These are phyloP conservation scores for Porcisia hertigi DNA, from an alignment of 208 protist species.

Conservation along the genomic window DNA sequence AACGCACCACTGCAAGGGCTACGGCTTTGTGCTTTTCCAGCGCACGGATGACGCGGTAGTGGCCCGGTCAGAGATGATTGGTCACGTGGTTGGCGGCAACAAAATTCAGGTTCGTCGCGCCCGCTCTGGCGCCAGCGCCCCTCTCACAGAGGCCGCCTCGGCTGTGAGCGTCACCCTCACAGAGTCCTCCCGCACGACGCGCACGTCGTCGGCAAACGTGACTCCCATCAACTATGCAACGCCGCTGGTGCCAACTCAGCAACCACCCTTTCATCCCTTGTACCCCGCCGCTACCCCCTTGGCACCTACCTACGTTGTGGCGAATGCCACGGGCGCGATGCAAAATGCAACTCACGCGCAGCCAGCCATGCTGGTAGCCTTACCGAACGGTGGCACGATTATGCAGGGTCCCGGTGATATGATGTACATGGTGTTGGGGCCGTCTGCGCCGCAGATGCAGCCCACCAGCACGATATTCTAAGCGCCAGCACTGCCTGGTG, in stretches of 20 bases:
- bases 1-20: constrained; percentile 63
- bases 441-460: constrained; percentile 24
- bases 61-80: constrained; percentile 63
- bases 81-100: constrained; percentile 53
- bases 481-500: neutral
- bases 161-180: neutral
- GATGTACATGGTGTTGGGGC: constrained; percentile 28
- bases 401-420: constrained; percentile 19
- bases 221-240: constrained; percentile 20
- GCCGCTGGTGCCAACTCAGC: constrained; percentile 10
- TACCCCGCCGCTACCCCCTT: constrained; percentile 10
- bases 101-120: constrained; percentile 73
- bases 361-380: constrained; percentile 23
- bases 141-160: constrained; percentile 26
- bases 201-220: constrained; percentile 3
- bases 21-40: constrained; percentile 82
- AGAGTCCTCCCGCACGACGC: constrained; percentile 1
- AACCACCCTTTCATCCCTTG: constrained; percentile 12
- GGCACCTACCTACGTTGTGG: constrained; percentile 14
- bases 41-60: constrained; percentile 44
- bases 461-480: constrained; percentile 23
- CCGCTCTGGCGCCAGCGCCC: constrained; percentile 36
- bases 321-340: neutral
- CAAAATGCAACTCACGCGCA: neutral
- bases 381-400: constrained; percentile 21